A percentile compares a stretch with the other conserved stretches of the same genome.
Evolutionary conservation across 2,329 filamentous ascomycete species (phyloP).

Genomic region (Talaromyces sp.): DNA sequence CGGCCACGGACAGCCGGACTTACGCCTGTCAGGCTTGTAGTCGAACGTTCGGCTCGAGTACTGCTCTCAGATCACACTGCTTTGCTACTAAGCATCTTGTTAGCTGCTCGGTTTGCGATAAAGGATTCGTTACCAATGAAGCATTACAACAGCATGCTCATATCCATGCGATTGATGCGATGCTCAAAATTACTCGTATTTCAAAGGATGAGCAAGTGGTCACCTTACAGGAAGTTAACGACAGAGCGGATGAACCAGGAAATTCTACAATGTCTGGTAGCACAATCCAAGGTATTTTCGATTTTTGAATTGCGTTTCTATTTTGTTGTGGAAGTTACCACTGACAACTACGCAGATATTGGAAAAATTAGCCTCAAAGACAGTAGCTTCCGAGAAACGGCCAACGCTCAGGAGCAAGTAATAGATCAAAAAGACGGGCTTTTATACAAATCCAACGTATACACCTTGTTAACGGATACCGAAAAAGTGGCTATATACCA

Average conservation of each 20-base stretch:
- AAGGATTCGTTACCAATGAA: slow-evolving; percentile 1
- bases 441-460: not conserved
- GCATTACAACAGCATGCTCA: not conserved
- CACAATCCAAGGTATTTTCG: not conserved
- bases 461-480: not conserved
- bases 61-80: not conserved
- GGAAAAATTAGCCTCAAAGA: not conserved
- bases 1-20: not conserved
- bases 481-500: slow-evolving; percentile 1
- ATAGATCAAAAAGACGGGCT: not conserved
- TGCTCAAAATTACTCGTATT: not conserved
- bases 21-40: not conserved
- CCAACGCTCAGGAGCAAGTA: not conserved
- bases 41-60: not conserved
- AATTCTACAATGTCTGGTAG: not conserved
- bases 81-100: not conserved
- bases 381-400: not conserved
- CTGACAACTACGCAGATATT: not conserved
- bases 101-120: not conserved
- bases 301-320: not conserved
- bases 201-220: not conserved
- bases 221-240: not conserved
- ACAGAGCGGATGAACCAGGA: not conserved
- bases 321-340: not conserved
- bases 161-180: not conserved